Conservation (phyloP, 2,329 filamentous ascomycete genomes). For the Conoideocrella luteorostrata region DNA sequence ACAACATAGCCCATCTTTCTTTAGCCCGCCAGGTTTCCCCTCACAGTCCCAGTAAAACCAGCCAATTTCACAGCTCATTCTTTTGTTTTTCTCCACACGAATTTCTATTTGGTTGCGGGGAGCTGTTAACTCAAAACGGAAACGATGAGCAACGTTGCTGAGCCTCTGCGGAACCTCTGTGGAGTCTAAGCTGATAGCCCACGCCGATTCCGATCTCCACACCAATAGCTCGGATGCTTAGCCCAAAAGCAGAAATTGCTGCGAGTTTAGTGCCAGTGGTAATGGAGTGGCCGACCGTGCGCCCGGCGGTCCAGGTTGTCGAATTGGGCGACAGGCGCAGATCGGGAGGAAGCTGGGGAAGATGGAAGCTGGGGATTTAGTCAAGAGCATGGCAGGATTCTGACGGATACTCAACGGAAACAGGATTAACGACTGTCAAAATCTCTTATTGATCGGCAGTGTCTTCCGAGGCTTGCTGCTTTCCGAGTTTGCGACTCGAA, state of each 20-base stretch:
- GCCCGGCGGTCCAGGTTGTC: constrained; percentile 1
- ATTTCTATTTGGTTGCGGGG: constrained; percentile 2
- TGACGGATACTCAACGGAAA: no score
- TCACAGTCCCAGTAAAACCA: no score
- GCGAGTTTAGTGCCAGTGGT: constrained; percentile 8
- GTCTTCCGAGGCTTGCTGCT: constrained; percentile 5
- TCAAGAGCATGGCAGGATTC: no score
- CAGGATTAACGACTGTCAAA: background rate
- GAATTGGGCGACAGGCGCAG: background rate
- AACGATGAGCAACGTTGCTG: background rate
- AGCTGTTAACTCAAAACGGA: background rate
- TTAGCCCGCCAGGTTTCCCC: no score
- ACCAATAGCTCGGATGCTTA: constrained; percentile 2
- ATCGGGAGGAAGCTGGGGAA: constrained; percentile 5
- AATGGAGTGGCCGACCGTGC: constrained; percentile 7
- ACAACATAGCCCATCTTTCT: no score
- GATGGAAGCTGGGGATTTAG: no score
- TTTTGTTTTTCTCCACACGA: no score
- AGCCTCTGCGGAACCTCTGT: background rate
- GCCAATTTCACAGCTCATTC: no score
- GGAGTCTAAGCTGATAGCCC: constrained; percentile 1
- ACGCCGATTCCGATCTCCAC: constrained; percentile 5
- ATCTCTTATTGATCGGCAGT: constrained; percentile 2
- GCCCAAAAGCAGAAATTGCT: constrained; percentile 9
- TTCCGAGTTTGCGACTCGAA: background rate